A percentile compares a stretch with the other conserved stretches of the same genome.
These are phyloP conservation scores for Orychophragmus violaceus DNA, from an alignment of 345 rosid genomes.

Conservation along the genomic window DNA sequence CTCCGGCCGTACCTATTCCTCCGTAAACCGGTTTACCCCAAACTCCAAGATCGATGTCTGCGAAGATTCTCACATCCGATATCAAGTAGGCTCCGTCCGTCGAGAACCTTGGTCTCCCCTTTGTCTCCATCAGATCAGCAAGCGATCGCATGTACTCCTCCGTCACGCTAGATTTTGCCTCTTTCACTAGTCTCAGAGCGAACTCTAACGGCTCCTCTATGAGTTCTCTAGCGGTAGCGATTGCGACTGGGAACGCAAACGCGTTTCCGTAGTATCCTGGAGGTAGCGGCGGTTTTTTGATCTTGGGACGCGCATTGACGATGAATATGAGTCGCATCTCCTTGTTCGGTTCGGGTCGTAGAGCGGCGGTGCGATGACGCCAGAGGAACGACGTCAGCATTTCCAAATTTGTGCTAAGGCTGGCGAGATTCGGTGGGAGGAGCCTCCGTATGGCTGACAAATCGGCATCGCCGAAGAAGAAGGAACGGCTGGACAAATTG, in stretches of 20 bases:
- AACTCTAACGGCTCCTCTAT: conserved; percentile 24
- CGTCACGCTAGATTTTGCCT: conserved; percentile 30
- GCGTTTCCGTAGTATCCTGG: conserved; percentile 44
- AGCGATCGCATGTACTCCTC: conserved; percentile 52
- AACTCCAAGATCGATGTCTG: conserved; percentile 35
- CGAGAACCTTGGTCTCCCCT: conserved; percentile 39
- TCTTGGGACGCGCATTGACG: conserved; percentile 25
- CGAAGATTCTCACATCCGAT: conserved; percentile 38
- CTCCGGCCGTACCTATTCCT: conserved; percentile 7
- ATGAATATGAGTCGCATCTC: conserved; percentile 28
- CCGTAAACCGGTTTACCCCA: conserved; percentile 54
- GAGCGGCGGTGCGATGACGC: conserved; percentile 32
- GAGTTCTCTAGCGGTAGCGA: conserved; percentile 23
- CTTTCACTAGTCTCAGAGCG: conserved; percentile 29
- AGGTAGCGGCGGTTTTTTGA: conserved; percentile 21
- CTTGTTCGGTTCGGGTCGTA: conserved; percentile 17
- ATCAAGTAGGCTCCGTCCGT: conserved; percentile 28
- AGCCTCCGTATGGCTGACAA: conserved; percentile 24
- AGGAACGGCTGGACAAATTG: conserved; percentile 11
- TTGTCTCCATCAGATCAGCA: conserved; percentile 41
- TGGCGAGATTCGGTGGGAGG: conserved; percentile 10
- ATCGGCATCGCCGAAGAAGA: conserved; percentile 26
- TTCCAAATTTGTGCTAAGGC: conserved; percentile 21
- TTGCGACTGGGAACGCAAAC: conserved; percentile 27
- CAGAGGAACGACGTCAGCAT: conserved; percentile 31